Evolutionary conservation across 768 basidiomycete species (phyloP), one percentile per base, ranked within the genome.

Genomic region (Lepiota brunneoincarnata): DNA sequence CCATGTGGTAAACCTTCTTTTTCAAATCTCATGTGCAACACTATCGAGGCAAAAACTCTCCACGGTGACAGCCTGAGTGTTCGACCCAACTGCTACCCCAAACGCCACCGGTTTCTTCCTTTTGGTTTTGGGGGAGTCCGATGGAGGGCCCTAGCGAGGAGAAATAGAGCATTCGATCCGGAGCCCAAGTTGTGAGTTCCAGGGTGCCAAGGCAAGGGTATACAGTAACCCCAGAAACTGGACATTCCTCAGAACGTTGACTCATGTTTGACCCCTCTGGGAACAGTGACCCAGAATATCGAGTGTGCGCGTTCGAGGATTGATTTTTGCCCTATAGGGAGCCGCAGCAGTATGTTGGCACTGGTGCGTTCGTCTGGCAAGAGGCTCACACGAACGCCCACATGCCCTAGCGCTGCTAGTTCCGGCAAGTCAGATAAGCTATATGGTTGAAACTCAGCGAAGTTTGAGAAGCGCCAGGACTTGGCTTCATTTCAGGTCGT

Each of bases 401-500:
- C 24, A 39, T 28, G 34, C 12, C n/a, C 21, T 36, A 38, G 20
- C 1, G 42, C 21, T n/a, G 14, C 34, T 17, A 35, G 31, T 6
- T 21, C 20, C 3, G 21, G 15, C 36, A 21, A 42, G 51, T 44
- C 51, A 14, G 11, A 37, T 26, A 52, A 36, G 14, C 38, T 52
- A 35, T 44, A 45, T 17, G 26, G 42, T 52, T 52, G 35, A 44
- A 52, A 43, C 24, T 34, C 51, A 52, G 51, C 42, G 42, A 52
- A 37, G 18, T 35, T 14, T 47, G n/a, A 31, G 31, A 31, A 31
- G 31, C 3, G 31, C 11, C 6, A 31, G n/a, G 31, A 10, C 7
- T 31, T 9, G 31, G 11, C 31, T 31, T 31, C 31, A 31, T 31
- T 31, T 31, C 6, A 31, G 11, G 31, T 31, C 31, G 31, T 31